phyloP scores from a whole-genome alignment of 1,284 basidiomycete species.

The Ustilago curta region DNA sequence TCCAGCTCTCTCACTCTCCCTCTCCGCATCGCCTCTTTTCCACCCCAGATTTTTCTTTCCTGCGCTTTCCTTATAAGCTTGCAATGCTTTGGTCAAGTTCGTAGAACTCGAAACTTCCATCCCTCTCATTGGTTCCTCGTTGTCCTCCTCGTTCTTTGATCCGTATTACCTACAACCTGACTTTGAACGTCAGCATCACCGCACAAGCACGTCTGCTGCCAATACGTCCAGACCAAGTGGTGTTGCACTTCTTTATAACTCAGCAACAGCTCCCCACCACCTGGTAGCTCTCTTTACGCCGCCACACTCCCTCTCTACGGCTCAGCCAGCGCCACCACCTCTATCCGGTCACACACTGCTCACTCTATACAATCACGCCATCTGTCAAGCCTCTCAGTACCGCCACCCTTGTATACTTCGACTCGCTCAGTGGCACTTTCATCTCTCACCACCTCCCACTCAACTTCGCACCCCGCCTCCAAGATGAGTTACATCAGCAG shows the following conservation, averaged over 20 bases:
- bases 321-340: neutral
- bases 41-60: constrained; percentile 9
- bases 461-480: neutral
- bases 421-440: neutral
- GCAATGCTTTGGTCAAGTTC: too few relatives aligned
- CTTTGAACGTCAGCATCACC: too few relatives aligned
- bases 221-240: too few relatives aligned
- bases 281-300: too few relatives aligned
- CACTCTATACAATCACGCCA: neutral
- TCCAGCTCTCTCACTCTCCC: neutral
- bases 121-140: neutral
- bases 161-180: too few relatives aligned
- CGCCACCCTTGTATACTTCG: neutral
- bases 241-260: too few relatives aligned
- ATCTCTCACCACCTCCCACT: neutral
- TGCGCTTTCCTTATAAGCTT: neutral
- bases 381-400: neutral
- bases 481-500: constrained; percentile 37
- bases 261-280: too few relatives aligned
- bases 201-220: too few relatives aligned
- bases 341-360: neutral
- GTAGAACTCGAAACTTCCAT: too few relatives aligned
- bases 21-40: neutral
- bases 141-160: too few relatives aligned
- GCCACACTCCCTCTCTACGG: too few relatives aligned